Base-by-base conservation (phyloP, 352 stramenopile species). In the Phytopythium kandeliae region DNA sequence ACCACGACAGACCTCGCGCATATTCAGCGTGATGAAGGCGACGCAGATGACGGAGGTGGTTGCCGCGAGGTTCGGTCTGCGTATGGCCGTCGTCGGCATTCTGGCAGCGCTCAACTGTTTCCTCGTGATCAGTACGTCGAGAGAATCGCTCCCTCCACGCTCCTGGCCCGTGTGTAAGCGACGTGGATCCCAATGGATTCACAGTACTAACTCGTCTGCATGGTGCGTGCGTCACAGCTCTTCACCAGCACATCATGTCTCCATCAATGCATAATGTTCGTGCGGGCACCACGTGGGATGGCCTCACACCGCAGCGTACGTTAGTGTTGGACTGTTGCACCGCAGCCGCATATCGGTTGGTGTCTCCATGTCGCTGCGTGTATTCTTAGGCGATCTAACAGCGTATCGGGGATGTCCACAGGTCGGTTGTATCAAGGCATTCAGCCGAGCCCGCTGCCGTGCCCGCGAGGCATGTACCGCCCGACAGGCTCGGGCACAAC, bases 391-490 rank as follows among this genome's bases (percentile, higher is more conserved):
- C 19, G 2, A 1, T 8, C 35, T n/a, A n/a, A n/a, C n/a, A n/a
- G n/a, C n/a, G n/a, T n/a, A n/a, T n/a, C n/a, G n/a, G 12, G 38
- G 22, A 31, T 30, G 9, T 12, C 3, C 7, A 5, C 22, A 52
- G 46, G 46, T 43, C 69, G 67, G 24, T 60, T 86, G 56, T 74
- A 79, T 46, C 55, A 69, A 41, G 74, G 79, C n/a, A 52, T 86
- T 10, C 79, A 88, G 41, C 72, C 74, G 1, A 59, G 47, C 22
- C 57, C 71, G 1, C 50, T 66, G 2, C 43, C 64, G 8, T 92
- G 80, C 42, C 80, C 80, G 11, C 52, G 67, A 48, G 80, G 80
- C 17, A 89, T 85, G 70, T 92, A 89, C 24, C 78, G 78, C 7
- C 62, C 63, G 2, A 60, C 64, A 22, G 70, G 65, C 2, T 67